phyloP scores from a whole-genome alignment of 495 filamentous ascomycete species.

The Parathielavia appendiculata region DNA sequence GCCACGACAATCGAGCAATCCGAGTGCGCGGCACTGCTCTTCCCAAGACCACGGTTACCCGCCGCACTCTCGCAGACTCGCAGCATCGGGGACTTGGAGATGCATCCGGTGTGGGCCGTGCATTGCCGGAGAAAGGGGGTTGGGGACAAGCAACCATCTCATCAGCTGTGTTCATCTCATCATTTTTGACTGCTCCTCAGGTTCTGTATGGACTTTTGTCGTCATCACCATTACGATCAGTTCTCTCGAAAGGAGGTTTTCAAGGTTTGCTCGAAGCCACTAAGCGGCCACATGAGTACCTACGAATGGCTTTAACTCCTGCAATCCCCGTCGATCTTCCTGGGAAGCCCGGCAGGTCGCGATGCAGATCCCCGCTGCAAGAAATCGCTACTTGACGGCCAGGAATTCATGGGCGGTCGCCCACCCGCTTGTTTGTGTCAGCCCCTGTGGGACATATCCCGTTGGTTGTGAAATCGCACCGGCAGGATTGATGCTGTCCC shows the following conservation, averaged over 20 bases:
- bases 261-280: no score
- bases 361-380: neutral
- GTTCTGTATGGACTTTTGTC: neutral
- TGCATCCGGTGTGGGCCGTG: conserved; percentile 14
- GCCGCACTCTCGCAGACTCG: conserved; percentile 16
- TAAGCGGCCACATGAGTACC: no score
- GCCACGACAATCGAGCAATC: conserved; percentile 7
- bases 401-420: no score
- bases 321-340: neutral
- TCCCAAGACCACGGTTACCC: conserved; percentile 24
- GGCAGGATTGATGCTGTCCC: neutral
- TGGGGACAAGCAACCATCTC: neutral
- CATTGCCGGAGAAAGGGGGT: neutral
- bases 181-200: neutral
- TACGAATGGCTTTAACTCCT: no score
- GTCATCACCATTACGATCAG: neutral
- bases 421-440: no score
- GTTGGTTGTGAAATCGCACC: conserved; percentile 2
- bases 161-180: conserved; percentile 3
- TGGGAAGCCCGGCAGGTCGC: neutral
- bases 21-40: conserved; percentile 9
- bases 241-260: neutral
- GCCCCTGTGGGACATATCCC: no score
- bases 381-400: no score
- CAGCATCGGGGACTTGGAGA: conserved; percentile 4